Conservation (phyloP, 129 eudicot species). For the Erigeron canadensis region DNA sequence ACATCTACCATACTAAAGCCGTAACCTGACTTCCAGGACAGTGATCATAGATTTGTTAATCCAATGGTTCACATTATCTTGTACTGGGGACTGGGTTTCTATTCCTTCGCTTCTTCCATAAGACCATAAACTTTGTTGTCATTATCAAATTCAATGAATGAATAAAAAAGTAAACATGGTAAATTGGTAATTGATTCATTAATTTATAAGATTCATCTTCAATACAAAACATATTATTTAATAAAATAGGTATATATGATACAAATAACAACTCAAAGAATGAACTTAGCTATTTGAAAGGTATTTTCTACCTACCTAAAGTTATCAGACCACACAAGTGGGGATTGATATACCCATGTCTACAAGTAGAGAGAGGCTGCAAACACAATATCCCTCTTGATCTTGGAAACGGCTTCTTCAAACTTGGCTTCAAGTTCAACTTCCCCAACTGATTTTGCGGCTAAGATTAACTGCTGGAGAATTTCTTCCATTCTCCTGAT, state of each 20-base stretch:
- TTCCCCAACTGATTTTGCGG: slow-evolving; percentile 93
- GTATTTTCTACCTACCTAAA: slow-evolving; percentile 20
- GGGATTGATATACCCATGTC: background rate
- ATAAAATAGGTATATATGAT: background rate
- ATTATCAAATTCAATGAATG: too few relatives aligned
- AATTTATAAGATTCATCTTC: too few relatives aligned
- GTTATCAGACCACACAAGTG: slow-evolving; percentile 4
- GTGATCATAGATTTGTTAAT: too few relatives aligned
- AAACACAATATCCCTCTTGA: slow-evolving; percentile 97
- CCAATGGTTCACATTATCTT: too few relatives aligned
- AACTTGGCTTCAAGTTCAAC: slow-evolving; percentile 82
- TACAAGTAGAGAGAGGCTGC: slow-evolving; percentile 91
- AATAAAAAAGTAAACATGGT: too few relatives aligned
- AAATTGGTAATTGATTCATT: too few relatives aligned
- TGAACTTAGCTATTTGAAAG: background rate
- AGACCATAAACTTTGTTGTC: too few relatives aligned
- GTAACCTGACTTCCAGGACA: too few relatives aligned
- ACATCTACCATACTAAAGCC: too few relatives aligned
- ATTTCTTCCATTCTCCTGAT: slow-evolving; percentile 95
- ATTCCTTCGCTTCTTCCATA: too few relatives aligned
- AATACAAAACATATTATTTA: too few relatives aligned
- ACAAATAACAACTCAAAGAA: background rate
- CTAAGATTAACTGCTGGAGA: slow-evolving; percentile 86
- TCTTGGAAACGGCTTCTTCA: slow-evolving; percentile 85
- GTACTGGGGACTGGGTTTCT: too few relatives aligned